These are phyloP conservation scores for Podila epigama DNA, from an alignment of 192 early-diverging fungal genomes.

Conservation along the genomic window DNA sequence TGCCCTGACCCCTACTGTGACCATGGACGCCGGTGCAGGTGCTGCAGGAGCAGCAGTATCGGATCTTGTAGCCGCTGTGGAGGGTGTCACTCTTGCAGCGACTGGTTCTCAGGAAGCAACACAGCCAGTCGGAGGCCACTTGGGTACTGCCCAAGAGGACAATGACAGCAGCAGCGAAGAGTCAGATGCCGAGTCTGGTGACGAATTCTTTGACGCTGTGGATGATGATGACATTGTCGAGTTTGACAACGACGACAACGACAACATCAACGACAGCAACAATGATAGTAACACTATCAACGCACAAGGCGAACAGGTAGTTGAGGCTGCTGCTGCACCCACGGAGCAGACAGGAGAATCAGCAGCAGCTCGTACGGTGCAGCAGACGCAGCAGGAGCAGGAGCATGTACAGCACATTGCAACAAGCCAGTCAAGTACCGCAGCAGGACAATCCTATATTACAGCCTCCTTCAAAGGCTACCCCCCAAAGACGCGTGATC, in stretches of 20 bases:
- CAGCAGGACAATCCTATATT: constrained; percentile 21
- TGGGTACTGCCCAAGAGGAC: background rate
- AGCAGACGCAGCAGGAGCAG: no score
- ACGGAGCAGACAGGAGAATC: background rate
- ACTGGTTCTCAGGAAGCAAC: background rate
- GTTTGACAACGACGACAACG: constrained; percentile 20
- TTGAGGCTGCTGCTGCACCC: background rate
- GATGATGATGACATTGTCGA: constrained; percentile 50
- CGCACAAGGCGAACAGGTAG: background rate
- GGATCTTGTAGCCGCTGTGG: background rate
- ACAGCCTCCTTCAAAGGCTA: constrained; percentile 53
- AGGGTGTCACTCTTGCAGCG: background rate
- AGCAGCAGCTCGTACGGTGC: background rate
- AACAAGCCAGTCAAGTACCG: no score
- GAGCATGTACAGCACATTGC: no score
- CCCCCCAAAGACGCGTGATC: constrained; percentile 47
- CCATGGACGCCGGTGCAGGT: background rate
- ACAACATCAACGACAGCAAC: background rate
- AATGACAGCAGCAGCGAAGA: constrained; percentile 6
- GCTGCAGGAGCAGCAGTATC: background rate
- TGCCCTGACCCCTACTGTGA: background rate
- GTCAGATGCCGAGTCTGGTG: constrained; percentile 52
- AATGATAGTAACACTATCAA: no score
- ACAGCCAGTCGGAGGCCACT: background rate
- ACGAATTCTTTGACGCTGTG: constrained; percentile 77